Evolutionary conservation across 1,139 yeast genomes (phyloP).

Genomic region (Saccharomyces pastorianus): DNA sequence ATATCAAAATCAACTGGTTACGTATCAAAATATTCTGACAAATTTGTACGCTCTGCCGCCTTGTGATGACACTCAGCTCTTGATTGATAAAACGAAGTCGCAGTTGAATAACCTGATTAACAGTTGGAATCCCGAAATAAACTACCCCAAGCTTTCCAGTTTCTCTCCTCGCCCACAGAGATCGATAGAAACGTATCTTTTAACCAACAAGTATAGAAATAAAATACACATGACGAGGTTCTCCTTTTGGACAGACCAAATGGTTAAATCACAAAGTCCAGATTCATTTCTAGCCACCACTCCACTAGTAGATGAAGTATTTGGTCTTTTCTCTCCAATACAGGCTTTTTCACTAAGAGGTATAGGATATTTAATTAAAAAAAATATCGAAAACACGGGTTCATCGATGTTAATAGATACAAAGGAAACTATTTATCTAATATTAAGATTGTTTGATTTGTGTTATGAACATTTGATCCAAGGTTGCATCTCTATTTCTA

Average conservation of each 20-base stretch:
- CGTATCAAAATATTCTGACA: not conserved
- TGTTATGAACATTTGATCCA: slow-evolving; percentile 21
- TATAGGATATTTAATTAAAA: slow-evolving; percentile 15
- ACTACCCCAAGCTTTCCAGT: slow-evolving; percentile 7
- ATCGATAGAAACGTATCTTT: slow-evolving; percentile 24
- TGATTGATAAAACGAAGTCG: slow-evolving; percentile 12
- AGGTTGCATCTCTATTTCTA: slow-evolving; percentile 20
- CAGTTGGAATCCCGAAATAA: slow-evolving; percentile 18
- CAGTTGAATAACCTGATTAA: slow-evolving; percentile 14
- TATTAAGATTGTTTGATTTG: slow-evolving; percentile 28
- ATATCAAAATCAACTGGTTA: not conserved
- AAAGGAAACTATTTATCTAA: slow-evolving; percentile 27
- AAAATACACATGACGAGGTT: slow-evolving; percentile 19
- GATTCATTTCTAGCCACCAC: slow-evolving; percentile 7
- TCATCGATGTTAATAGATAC: not conserved
- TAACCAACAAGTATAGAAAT: slow-evolving; percentile 24
- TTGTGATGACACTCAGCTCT: not conserved
- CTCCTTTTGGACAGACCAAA: slow-evolving; percentile 16
- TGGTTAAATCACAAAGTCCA: slow-evolving; percentile 3
- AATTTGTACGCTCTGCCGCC: not conserved
- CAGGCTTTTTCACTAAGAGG: slow-evolving; percentile 26
- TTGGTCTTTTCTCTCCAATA: slow-evolving; percentile 27
- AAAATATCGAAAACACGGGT: not conserved
- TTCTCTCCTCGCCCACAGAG: slow-evolving; percentile 4
- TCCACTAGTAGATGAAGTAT: slow-evolving; percentile 25